phyloP scores from a whole-genome alignment of 2,329 filamentous ascomycete species.

The Verticillium tricorpus region DNA sequence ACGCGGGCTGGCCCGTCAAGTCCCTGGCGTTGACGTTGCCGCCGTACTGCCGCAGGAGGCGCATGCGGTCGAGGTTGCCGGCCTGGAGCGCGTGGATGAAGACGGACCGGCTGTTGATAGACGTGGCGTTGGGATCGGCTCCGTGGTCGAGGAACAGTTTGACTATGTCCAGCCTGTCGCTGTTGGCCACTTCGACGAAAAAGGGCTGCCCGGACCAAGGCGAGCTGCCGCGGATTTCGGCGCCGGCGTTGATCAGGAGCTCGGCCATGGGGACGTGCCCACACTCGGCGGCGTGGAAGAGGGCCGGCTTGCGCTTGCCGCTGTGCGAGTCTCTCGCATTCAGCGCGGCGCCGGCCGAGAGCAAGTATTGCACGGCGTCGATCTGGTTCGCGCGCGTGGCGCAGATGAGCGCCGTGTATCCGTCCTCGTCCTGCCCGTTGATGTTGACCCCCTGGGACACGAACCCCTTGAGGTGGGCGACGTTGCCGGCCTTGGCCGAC shows the following conservation, averaged over 20 bases:
- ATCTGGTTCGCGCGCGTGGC: conserved; percentile 26
- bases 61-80: conserved; percentile 8
- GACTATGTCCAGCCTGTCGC: conserved; percentile 10
- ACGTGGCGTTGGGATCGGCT: conserved; percentile 25
- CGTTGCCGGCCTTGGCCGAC: conserved; percentile 26
- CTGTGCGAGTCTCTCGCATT: conserved; percentile 10
- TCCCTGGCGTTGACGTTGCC: conserved; percentile 23
- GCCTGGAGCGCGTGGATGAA: conserved; percentile 21
- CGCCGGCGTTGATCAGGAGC: conserved; percentile 16
- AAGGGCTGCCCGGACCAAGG: conserved; percentile 21
- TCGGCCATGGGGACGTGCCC: conserved; percentile 10
- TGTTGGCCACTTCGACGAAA: conserved; percentile 17
- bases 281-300: conserved; percentile 16
- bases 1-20: conserved; percentile 13
- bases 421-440: conserved; percentile 29
- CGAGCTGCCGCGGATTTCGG: conserved; percentile 23
- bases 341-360: conserved; percentile 24
- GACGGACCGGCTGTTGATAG: conserved; percentile 24
- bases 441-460: conserved; percentile 29
- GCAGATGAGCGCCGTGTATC: conserved; percentile 27
- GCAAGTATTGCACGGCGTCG: conserved; percentile 25
- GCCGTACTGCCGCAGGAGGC: conserved; percentile 9
- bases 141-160: conserved; percentile 25
- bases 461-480: conserved; percentile 25
- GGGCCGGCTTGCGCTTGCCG: conserved; percentile 15